A percentile compares a stretch with the other conserved stretches of the same genome.
phyloP scores from a whole-genome alignment of 306 rosid genomes.

The Lablab purpureus region DNA sequence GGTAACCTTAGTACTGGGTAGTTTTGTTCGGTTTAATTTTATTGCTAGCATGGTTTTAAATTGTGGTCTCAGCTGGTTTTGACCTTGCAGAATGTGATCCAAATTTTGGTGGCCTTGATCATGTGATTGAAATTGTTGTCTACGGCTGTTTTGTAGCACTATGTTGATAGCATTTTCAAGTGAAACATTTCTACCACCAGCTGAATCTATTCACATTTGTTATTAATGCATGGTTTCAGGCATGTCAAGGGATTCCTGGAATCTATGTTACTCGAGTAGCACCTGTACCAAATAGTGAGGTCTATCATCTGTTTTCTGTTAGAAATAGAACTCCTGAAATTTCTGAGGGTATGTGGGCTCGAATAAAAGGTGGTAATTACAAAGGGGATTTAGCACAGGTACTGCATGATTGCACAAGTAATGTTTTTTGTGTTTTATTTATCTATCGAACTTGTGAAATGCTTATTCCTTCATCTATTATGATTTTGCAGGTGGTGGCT shows the following conservation, averaged over 20 bases:
- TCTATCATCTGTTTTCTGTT: constrained; percentile 68
- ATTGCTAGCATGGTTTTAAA: background rate
- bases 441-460: constrained; percentile 27
- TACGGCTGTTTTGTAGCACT: background rate
- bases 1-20: constrained; percentile 55
- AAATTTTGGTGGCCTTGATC: background rate
- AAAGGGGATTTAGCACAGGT: constrained; percentile 98
- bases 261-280: constrained; percentile 72
- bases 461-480: constrained; percentile 39
- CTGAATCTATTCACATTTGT: constrained; percentile 18
- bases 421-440: constrained; percentile 21
- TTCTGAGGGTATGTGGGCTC: constrained; percentile 83
- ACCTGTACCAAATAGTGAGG: constrained; percentile 78
- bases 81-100: background rate
- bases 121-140: background rate
- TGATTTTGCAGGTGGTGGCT: constrained; percentile 69
- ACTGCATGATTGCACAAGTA: constrained; percentile 40
- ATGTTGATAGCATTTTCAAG: background rate
- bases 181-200: constrained; percentile 6
- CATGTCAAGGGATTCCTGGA: constrained; percentile 83
- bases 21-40: constrained; percentile 33
- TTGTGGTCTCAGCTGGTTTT: background rate
- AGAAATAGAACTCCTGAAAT: constrained; percentile 64
- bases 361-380: constrained; percentile 88
- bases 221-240: constrained; percentile 54